Evolutionary conservation across 352 stramenopile species (phyloP).

Genomic region (Globisporangium ultimum): DNA sequence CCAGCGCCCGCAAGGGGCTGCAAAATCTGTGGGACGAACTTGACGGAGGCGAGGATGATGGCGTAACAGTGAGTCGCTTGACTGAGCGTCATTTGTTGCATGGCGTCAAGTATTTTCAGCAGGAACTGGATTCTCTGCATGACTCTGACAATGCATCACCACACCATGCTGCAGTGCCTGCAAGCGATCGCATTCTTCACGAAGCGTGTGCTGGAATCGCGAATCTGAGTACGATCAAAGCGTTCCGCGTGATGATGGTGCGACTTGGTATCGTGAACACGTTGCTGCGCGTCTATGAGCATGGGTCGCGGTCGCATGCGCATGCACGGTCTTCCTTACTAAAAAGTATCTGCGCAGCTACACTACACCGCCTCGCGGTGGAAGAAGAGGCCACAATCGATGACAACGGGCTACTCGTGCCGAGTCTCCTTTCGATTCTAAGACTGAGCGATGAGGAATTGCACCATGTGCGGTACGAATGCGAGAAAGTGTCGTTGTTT

Average conservation of each 20-base stretch:
- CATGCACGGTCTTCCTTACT: conserved; percentile 16
- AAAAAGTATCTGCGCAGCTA: conserved; percentile 54
- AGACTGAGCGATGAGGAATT: conserved; percentile 58
- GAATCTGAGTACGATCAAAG: conserved; percentile 66
- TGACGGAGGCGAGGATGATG: background rate
- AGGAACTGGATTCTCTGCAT: conserved; percentile 38
- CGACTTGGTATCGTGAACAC: conserved; percentile 46
- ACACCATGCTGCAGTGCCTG: background rate
- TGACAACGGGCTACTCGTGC: conserved; percentile 32
- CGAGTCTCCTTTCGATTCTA: conserved; percentile 54
- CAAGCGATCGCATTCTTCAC: conserved; percentile 39
- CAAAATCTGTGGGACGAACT: conserved; percentile 5
- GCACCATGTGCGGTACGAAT: conserved; percentile 72
- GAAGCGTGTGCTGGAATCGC: conserved; percentile 60
- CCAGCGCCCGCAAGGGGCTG: background rate
- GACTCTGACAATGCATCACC: background rate
- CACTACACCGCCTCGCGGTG: conserved; percentile 61
- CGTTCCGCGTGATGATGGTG: conserved; percentile 58
- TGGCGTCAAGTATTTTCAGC: conserved; percentile 53
- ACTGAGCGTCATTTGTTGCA: conserved; percentile 57
- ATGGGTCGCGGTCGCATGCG: conserved; percentile 3
- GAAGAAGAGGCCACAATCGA: conserved; percentile 52
- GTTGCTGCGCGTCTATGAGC: conserved; percentile 37
- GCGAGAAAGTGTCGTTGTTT: conserved; percentile 64
- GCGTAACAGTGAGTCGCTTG: conserved; percentile 28